Percentiles rank a stretch among this genome's conserved stretches.
Evolutionary conservation across 352 stramenopile genomes (phyloP).

Genomic region (Pythium periplocum): DNA sequence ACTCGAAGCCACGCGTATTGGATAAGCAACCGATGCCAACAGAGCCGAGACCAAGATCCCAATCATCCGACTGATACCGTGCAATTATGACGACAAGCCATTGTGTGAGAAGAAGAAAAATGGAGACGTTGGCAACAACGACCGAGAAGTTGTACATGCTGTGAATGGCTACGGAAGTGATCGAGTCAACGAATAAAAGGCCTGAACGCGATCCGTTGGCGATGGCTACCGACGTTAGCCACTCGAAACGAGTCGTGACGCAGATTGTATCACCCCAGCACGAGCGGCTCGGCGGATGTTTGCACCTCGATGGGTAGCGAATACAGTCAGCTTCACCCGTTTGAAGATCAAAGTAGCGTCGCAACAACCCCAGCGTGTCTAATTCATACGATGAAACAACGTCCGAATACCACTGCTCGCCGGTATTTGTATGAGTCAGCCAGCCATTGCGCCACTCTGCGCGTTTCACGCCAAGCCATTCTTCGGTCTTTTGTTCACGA

Average conservation of each 20-base stretch:
- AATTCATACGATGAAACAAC: constrained; percentile 10
- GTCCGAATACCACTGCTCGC: constrained; percentile 15
- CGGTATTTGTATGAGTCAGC: constrained; percentile 13
- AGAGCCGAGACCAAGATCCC: too few relatives aligned
- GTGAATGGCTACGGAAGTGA: not conserved
- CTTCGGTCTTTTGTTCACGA: constrained; percentile 13
- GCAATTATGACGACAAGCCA: too few relatives aligned
- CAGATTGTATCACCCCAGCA: constrained; percentile 9
- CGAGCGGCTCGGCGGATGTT: not conserved
- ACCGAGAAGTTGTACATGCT: constrained; percentile 29
- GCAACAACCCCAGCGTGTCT: constrained; percentile 7
- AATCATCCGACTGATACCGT: too few relatives aligned
- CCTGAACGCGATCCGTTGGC: constrained; percentile 24
- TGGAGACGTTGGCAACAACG: constrained; percentile 31
- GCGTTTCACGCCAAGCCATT: constrained; percentile 15
- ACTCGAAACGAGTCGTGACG: not conserved
- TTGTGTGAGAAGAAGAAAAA: constrained; percentile 20
- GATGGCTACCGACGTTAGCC: constrained; percentile 9
- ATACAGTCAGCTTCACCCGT: constrained; percentile 14
- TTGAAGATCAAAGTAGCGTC: too few relatives aligned
- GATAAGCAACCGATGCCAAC: too few relatives aligned
- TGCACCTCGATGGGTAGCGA: constrained; percentile 4
- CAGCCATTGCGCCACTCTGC: constrained; percentile 31
- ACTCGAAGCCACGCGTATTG: constrained; percentile 11
- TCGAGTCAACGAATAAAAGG: constrained; percentile 20